phyloP scores from a whole-genome alignment of 2,329 filamentous ascomycete genomes.

The Bertia moriformis region DNA sequence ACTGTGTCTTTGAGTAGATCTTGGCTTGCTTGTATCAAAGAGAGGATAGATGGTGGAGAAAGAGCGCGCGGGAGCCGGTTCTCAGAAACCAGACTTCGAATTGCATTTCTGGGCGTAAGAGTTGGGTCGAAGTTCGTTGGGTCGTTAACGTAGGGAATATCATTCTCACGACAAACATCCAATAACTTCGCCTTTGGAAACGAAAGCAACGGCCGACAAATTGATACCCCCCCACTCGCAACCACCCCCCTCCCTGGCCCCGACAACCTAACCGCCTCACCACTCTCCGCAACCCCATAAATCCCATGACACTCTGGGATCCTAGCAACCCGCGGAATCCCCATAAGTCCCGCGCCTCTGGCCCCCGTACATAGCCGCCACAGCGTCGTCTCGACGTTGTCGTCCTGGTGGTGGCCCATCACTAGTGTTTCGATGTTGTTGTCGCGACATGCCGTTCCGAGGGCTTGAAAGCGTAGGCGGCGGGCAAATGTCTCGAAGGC shows the following conservation, averaged over 20 bases:
- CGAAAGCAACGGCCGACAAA: neutral
- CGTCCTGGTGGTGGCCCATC: neutral
- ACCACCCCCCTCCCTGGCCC: too few relatives aligned
- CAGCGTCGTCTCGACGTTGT: neutral
- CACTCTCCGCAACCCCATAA: neutral
- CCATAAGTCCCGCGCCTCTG: neutral
- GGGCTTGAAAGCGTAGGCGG: neutral
- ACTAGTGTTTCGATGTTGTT: neutral
- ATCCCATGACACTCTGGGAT: slow-evolving; percentile 1
- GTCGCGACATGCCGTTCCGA: neutral
- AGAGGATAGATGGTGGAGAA: neutral
- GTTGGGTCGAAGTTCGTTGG: slow-evolving; percentile 1
- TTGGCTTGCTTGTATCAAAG: neutral
- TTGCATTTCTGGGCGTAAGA: neutral
- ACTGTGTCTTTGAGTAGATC: neutral
- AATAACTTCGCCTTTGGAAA: neutral
- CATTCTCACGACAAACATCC: neutral
- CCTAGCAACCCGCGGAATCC: neutral
- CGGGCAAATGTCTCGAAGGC: neutral
- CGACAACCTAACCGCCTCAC: neutral
- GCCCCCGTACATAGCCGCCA: neutral
- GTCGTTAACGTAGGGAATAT: neutral
- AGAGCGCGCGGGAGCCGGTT: neutral
- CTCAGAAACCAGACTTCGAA: neutral
- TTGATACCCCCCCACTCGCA: neutral